phyloP scores from a whole-genome alignment of 2,329 filamentous ascomycete genomes.

The Endoconidiophora laricicola region DNA sequence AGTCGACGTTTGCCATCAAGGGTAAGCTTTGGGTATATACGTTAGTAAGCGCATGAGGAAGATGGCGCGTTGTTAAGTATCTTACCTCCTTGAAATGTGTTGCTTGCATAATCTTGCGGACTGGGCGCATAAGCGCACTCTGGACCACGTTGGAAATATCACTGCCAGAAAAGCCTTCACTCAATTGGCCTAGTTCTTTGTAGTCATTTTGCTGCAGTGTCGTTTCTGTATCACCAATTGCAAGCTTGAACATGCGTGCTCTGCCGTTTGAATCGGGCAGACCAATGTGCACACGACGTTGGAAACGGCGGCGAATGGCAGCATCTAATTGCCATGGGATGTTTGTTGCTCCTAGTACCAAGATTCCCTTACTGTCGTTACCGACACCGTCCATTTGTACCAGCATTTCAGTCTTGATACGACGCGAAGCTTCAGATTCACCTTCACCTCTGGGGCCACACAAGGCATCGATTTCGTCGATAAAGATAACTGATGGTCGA shows the following conservation, averaged over 20 bases:
- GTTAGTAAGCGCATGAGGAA: constrained; percentile 12
- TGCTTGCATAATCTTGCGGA: constrained; percentile 89
- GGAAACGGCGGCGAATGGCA: constrained; percentile 89
- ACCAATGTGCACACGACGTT: constrained; percentile 87
- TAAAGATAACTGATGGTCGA: constrained; percentile 96
- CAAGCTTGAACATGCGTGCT: constrained; percentile 88
- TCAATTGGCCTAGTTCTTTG: constrained; percentile 59
- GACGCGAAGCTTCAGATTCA: constrained; percentile 89
- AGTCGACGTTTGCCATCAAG: constrained; percentile 50
- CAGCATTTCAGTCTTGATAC: constrained; percentile 96
- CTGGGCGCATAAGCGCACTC: constrained; percentile 91
- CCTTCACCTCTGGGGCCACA: constrained; percentile 87
- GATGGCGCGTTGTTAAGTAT: constrained; percentile 3
- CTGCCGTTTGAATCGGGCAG: constrained; percentile 75
- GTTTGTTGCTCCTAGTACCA: constrained; percentile 92
- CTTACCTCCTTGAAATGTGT: constrained; percentile 91
- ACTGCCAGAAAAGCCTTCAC: constrained; percentile 87
- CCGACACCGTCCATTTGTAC: constrained; percentile 99
- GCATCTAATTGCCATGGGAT: constrained; percentile 98
- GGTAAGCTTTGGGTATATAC: constrained; percentile 37
- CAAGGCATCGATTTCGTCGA: constrained; percentile 92
- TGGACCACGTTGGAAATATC: constrained; percentile 95
- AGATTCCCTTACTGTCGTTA: constrained; percentile 80
- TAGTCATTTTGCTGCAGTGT: constrained; percentile 65
- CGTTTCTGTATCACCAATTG: constrained; percentile 84